Evolutionary conservation across 208 protist species (phyloP), one percentile per base, ranked within the genome.

Genomic region (Vickermania ingenoplastis): DNA sequence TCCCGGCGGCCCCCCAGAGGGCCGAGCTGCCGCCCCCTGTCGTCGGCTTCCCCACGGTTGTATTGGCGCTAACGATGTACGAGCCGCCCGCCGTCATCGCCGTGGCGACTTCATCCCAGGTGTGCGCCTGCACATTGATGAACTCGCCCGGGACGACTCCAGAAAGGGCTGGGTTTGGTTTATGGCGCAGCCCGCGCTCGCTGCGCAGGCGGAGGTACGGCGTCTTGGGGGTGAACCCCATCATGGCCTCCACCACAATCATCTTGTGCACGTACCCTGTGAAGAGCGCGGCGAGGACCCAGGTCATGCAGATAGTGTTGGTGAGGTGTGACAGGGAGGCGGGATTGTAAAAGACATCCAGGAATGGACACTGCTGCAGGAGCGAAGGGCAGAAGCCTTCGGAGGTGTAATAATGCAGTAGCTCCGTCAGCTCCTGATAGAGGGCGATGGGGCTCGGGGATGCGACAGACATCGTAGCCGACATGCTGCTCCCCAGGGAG

Each of bases 351-450:
- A 83, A 83, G 29, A n/a, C 64, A 0, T 63, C 26, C 27, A 61
- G 56, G 26, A 48, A 21, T 30, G 65, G 51, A 59, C 83, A 90
- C 61, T 87, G 79, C 5, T 57, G 68, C 7, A 91, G 73, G 30
- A 92, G 59, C 21, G 77, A 72, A 14, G 85, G 81, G 53, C 78
- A 74, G 13, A 88, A 71, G 11, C 85, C 85, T 2, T 80, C 81
- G 25, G 64, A 63, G n/a, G 67, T 85, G 45, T 83, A 73, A 13
- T 63, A 31, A 25, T 72, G 66, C 7, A 92, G 53, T 23, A 92
- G 29, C 48, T 77, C 41, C 31, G 57, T 62, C 13, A 88, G 59
- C 60, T 89, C 81, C 1, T 50, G 56, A 53, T 81, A 83, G 31
- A 73, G 62, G 14, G 31, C 31, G 41, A 13, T 28, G 28, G 50